A percentile compares a stretch with the other conserved stretches of the same genome.
phyloP scores from a whole-genome alignment of 192 early-diverging fungal genomes.

The Coemansia sp. region DNA sequence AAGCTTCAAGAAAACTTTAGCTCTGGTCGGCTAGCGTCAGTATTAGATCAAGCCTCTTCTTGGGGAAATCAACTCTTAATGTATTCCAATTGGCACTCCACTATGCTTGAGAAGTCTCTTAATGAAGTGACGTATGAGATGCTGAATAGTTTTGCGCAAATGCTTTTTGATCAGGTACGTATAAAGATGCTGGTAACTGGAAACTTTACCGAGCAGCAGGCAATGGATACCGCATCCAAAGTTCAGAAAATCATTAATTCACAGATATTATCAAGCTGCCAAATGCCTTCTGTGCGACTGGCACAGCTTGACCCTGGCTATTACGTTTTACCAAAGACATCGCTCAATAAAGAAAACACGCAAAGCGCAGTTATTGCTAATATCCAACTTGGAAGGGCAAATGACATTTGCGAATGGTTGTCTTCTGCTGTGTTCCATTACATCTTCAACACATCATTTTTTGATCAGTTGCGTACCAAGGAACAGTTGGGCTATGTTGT shows the following conservation, averaged over 20 bases:
- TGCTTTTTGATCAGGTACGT: slow-evolving; percentile 62
- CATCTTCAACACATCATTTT: slow-evolving; percentile 77
- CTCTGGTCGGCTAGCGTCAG: too few species aligned
- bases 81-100: too few species aligned
- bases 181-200: slow-evolving; percentile 78
- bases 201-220: slow-evolving; percentile 66
- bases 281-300: neutral
- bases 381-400: slow-evolving; percentile 70
- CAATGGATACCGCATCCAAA: slow-evolving; percentile 55
- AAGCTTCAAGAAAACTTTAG: too few species aligned
- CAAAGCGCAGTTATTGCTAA: slow-evolving; percentile 81
- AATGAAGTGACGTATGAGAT: slow-evolving; percentile 69
- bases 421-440: slow-evolving; percentile 65
- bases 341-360: slow-evolving; percentile 17
- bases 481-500: slow-evolving; percentile 70
- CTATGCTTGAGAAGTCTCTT: slow-evolving; percentile 55
- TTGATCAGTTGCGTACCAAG: slow-evolving; percentile 87
- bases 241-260: slow-evolving; percentile 59
- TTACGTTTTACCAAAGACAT: slow-evolving; percentile 17
- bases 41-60: too few species aligned
- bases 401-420: slow-evolving; percentile 57
- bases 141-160: slow-evolving; percentile 68
- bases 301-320: slow-evolving; percentile 22
- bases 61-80: too few species aligned
- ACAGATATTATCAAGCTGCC: slow-evolving; percentile 44